phyloP scores from a whole-genome alignment of 768 basidiomycete genomes.

The Wakefieldia striispora region DNA sequence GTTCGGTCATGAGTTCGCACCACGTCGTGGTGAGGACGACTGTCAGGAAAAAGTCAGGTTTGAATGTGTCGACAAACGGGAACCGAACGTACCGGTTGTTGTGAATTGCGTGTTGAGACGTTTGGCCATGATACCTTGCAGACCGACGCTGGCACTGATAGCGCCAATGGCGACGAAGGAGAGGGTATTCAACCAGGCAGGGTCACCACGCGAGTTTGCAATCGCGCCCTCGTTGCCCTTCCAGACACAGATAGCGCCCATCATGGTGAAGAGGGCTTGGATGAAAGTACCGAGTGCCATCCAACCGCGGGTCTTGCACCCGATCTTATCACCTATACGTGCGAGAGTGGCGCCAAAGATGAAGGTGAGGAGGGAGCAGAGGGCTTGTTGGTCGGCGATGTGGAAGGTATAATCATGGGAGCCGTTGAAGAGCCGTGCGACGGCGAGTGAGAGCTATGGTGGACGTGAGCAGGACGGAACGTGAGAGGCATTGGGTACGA shows the following conservation, averaged over 20 bases:
- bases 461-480: too few species aligned
- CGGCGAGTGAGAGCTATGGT: constrained; percentile 67
- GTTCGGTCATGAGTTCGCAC: constrained; percentile 86
- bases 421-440: constrained; percentile 74
- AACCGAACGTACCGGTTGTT: constrained; percentile 58
- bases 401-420: constrained; percentile 63
- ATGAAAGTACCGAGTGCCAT: constrained; percentile 67
- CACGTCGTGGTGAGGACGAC: constrained; percentile 86
- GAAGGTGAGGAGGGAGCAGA: constrained; percentile 79
- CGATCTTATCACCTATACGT: constrained; percentile 78
- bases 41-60: constrained; percentile 21
- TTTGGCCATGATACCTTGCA: constrained; percentile 87
- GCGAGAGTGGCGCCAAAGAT: constrained; percentile 74
- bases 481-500: too few species aligned
- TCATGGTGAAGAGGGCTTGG: constrained; percentile 77
- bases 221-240: constrained; percentile 59
- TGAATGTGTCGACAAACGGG: neutral
- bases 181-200: constrained; percentile 65
- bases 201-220: constrained; percentile 52
- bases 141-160: constrained; percentile 71
- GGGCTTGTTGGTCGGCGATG: constrained; percentile 78
- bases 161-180: constrained; percentile 75
- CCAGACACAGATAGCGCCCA: constrained; percentile 68
- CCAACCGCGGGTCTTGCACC: constrained; percentile 72
- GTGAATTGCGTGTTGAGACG: constrained; percentile 76